Evolutionary conservation across 2,329 filamentous ascomycete genomes (phyloP).

Genomic region (Trichoderma sp.): DNA sequence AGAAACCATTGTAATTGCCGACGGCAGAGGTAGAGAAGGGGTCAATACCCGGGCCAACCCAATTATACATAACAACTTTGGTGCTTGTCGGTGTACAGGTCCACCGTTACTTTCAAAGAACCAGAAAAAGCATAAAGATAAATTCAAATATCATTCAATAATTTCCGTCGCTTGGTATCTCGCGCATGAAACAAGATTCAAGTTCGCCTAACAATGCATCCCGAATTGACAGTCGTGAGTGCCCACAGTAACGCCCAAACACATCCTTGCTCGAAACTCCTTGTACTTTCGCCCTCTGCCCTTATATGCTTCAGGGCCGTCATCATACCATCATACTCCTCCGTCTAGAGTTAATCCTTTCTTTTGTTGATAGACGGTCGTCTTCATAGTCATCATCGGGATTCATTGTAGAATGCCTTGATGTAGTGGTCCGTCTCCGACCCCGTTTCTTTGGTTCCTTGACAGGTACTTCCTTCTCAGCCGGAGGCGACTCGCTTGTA

Average conservation of each 20-base stretch:
- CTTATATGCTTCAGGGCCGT: slow-evolving; percentile 30
- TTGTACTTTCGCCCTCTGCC: slow-evolving; percentile 19
- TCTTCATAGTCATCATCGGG: slow-evolving; percentile 40
- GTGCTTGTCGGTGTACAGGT: background rate
- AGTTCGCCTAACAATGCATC: slow-evolving; percentile 29
- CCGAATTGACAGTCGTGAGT: slow-evolving; percentile 21
- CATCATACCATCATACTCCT: slow-evolving; percentile 56
- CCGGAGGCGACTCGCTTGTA: slow-evolving; percentile 45
- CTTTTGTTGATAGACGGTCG: slow-evolving; percentile 30
- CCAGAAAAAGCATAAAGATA: slow-evolving; percentile 26
- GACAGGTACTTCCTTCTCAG: slow-evolving; percentile 31
- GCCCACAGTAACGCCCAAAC: slow-evolving; percentile 30
- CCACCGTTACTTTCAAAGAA: slow-evolving; percentile 21
- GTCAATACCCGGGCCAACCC: slow-evolving; percentile 30
- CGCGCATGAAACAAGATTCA: slow-evolving; percentile 32
- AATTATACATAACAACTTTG: background rate
- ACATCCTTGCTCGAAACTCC: slow-evolving; percentile 27
- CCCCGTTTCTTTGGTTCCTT: slow-evolving; percentile 28
- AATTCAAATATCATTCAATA: slow-evolving; percentile 33
- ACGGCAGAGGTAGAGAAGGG: slow-evolving; percentile 25
- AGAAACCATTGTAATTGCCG: slow-evolving; percentile 1
- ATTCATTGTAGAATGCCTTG: slow-evolving; percentile 42
- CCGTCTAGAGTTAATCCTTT: slow-evolving; percentile 43
- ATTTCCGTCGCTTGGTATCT: slow-evolving; percentile 40
- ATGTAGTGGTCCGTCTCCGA: slow-evolving; percentile 36